Conservation (phyloP, 768 basidiomycete genomes). For the Termitomyces sp. region DNA sequence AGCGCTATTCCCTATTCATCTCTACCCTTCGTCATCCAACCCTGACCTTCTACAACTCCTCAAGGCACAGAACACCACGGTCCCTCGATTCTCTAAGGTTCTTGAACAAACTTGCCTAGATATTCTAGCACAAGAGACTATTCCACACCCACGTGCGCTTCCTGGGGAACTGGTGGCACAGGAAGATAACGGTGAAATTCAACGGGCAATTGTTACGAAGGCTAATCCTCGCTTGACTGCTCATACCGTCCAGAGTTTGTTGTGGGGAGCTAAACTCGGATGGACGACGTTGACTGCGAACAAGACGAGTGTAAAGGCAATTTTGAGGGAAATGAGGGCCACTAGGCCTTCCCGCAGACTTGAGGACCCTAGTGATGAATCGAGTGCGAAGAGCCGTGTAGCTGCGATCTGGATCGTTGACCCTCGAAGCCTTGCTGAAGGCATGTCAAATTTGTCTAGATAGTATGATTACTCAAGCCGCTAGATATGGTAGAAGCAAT, state of each 20-base stretch:
- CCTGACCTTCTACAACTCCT: slow-evolving; percentile 8
- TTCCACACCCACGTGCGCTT: slow-evolving; percentile 27
- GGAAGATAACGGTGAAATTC: slow-evolving; percentile 30
- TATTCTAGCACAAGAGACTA: slow-evolving; percentile 45
- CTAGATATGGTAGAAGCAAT: background rate
- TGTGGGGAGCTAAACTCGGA: slow-evolving; percentile 58
- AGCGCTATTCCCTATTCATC: slow-evolving; percentile 50
- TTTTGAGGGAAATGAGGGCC: slow-evolving; percentile 61
- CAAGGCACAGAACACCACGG: background rate
- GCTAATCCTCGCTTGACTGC: slow-evolving; percentile 58
- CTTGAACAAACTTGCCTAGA: slow-evolving; percentile 47
- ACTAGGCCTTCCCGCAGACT: slow-evolving; percentile 27
- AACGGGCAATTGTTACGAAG: slow-evolving; percentile 46
- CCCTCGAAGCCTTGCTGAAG: slow-evolving; percentile 74
- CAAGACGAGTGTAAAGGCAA: slow-evolving; percentile 64
- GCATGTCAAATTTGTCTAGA: slow-evolving; percentile 22
- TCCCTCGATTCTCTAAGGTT: slow-evolving; percentile 36
- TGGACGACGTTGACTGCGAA: slow-evolving; percentile 93
- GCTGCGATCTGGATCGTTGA: slow-evolving; percentile 66
- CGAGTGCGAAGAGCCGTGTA: slow-evolving; percentile 10
- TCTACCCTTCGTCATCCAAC: slow-evolving; percentile 32
- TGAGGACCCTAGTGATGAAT: slow-evolving; percentile 17
- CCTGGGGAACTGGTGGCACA: slow-evolving; percentile 15
- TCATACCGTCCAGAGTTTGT: slow-evolving; percentile 73
- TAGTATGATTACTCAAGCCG: background rate